Evolutionary conservation across 108 stramenopile species (phyloP), one percentile per base, ranked within the genome.

Genomic region (Fragilariopsis cylindrus): DNA sequence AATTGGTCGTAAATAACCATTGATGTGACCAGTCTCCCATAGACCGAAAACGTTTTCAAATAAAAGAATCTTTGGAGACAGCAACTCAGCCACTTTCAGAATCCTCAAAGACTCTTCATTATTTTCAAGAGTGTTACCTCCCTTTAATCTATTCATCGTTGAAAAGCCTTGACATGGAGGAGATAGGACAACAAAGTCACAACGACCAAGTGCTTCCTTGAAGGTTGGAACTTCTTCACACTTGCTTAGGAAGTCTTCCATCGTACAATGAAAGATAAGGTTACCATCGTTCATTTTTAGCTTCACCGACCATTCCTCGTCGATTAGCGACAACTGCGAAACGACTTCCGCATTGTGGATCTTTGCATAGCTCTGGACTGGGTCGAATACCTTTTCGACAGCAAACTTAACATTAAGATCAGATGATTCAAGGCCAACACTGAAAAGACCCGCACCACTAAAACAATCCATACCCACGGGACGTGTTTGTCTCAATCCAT

Each of bases 11-110:
- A 63, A 45, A 12, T 63, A 63, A 41, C 42, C 62, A 45, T 63
- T 63, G 39, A 63, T 63, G 43, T 63, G 41, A 4, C 7, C 40
- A 42, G 8, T 12, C 39, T 63, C 62, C 62, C 62, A 63, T 44
- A 63, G 16, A 6, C 62, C 62, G 13, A 43, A n/a, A 41, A 63
- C 62, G 62, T 63, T 63, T 63, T 63, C 62, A 63, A 63, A 63
- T 16, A 63, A 42, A 45, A 63, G 9, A 41, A 63, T 11, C 45
- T 45, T 63, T 15, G 62, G 62, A 3, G 5, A 44, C 7, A 63
- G 8, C 42, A 63, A 43, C 40, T 63, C 43, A 41, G 62, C 62
- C 15, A n/a, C 62, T 8, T 63, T 12, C 13, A 63, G 42, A 63
- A 63, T 63, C 15, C 62, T 42, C 4, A 63, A 43, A 30, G 62